phyloP scores from a whole-genome alignment of 2,329 filamentous ascomycete species.

The Cadophora malorum region DNA sequence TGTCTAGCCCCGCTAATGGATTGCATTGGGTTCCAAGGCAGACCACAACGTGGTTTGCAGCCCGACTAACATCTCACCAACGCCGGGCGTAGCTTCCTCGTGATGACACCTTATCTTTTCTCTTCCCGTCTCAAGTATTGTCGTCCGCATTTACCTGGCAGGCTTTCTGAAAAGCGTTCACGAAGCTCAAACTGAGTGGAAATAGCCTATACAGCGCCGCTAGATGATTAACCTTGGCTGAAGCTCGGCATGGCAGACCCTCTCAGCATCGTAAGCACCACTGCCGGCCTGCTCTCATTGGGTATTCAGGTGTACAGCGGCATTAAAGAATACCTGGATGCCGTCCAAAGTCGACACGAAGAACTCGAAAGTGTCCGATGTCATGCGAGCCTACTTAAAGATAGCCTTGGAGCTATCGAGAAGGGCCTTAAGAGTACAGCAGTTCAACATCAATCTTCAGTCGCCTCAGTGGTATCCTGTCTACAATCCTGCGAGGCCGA shows the following conservation, averaged over 20 bases:
- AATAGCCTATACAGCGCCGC: too few species aligned
- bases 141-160: too few species aligned
- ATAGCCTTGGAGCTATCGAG: background rate
- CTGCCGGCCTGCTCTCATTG: background rate
- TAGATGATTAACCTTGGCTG: too few species aligned
- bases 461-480: background rate
- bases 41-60: too few species aligned
- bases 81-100: too few species aligned
- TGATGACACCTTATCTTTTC: too few species aligned
- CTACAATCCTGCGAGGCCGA: background rate
- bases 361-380: background rate
- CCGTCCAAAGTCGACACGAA: background rate
- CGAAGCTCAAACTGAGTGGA: too few species aligned
- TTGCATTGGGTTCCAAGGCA: too few species aligned
- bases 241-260: background rate
- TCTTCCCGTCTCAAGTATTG: too few species aligned
- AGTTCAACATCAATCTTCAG: background rate
- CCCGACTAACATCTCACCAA: too few species aligned
- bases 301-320: background rate
- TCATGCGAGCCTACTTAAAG: background rate
- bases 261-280: background rate
- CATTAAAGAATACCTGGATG: background rate
- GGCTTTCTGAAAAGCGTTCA: too few species aligned
- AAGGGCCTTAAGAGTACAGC: background rate
- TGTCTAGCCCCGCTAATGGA: too few species aligned